Percentiles rank a stretch among this genome's conserved stretches.
phyloP scores from a whole-genome alignment of 73 alveolate genomes.

The Loxodes magnus region DNA sequence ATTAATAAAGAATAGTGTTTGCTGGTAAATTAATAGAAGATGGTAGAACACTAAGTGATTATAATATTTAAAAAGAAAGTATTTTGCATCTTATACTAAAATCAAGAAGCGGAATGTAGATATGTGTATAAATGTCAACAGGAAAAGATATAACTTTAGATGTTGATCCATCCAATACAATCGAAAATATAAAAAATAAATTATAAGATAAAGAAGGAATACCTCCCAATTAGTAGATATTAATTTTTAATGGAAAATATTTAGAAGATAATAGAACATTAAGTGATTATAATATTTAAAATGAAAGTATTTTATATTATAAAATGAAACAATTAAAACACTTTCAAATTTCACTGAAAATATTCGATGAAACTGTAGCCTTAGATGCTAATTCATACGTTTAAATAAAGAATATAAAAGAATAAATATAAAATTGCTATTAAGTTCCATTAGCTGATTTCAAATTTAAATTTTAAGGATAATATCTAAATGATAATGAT shows the following conservation, averaged over 20 bases:
- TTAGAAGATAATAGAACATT: slow-evolving; percentile 8
- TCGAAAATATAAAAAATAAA: not conserved
- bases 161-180: not conserved
- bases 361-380: too few relatives aligned
- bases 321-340: too few relatives aligned
- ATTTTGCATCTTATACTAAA: not conserved
- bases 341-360: too few relatives aligned
- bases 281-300: slow-evolving; percentile 12
- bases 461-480: too few relatives aligned
- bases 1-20: slow-evolving; percentile 13
- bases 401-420: too few relatives aligned
- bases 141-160: not conserved
- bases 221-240: not conserved
- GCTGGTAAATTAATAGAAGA: slow-evolving; percentile 19
- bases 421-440: too few relatives aligned
- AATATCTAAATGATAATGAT: too few relatives aligned
- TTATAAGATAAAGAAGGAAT: not conserved
- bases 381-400: too few relatives aligned
- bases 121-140: not conserved
- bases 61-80: not conserved
- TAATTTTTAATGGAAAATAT: not conserved
- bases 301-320: slow-evolving; percentile 16
- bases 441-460: too few relatives aligned
- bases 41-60: slow-evolving; percentile 13
- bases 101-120: not conserved